These are phyloP conservation scores for Lichtheimia ornata DNA, from an alignment of 371 early-diverging fungal genomes.

Conservation along the genomic window DNA sequence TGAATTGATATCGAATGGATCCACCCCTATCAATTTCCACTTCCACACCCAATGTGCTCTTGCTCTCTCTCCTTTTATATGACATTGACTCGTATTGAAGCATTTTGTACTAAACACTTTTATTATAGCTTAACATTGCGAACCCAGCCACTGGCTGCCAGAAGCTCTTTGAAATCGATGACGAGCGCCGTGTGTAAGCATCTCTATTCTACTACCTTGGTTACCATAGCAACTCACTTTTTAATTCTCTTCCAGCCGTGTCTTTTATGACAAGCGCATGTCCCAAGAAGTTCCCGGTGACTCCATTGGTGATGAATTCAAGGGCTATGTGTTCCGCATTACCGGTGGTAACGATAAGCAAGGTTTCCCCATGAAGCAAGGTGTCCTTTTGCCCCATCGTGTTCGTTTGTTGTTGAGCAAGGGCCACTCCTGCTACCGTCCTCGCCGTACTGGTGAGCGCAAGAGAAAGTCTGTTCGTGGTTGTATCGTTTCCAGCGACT, in stretches of 20 bases:
- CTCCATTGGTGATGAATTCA: slow-evolving; percentile 98
- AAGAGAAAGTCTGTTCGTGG: slow-evolving; percentile 99
- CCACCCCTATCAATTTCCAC: neutral
- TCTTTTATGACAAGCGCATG: slow-evolving; percentile 98
- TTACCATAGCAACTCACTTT: neutral
- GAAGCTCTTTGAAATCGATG: slow-evolving; percentile 97
- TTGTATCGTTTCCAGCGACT: slow-evolving; percentile 97
- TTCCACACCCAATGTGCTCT: neutral
- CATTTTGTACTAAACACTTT: neutral
- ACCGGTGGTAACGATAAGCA: slow-evolving; percentile 99
- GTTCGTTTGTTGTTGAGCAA: slow-evolving; percentile 94
- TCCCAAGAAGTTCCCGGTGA: slow-evolving; percentile 97
- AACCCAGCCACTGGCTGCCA: slow-evolving; percentile 99
- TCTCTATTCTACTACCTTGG: slow-evolving; percentile 34
- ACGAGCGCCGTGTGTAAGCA: slow-evolving; percentile 93
- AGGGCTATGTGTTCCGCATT: slow-evolving; percentile 98
- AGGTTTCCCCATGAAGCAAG: slow-evolving; percentile 99
- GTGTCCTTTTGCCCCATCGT: slow-evolving; percentile 93
- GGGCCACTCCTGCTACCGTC: slow-evolving; percentile 99
- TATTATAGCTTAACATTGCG: slow-evolving; percentile 93
- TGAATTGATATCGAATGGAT: neutral
- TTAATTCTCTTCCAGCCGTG: slow-evolving; percentile 64
- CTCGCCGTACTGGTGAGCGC: slow-evolving; percentile 97
- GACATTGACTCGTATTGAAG: neutral
- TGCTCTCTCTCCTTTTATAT: neutral